These are phyloP conservation scores for Xylaria sp. DNA, from an alignment of 2,329 filamentous ascomycete genomes.

Conservation along the genomic window DNA sequence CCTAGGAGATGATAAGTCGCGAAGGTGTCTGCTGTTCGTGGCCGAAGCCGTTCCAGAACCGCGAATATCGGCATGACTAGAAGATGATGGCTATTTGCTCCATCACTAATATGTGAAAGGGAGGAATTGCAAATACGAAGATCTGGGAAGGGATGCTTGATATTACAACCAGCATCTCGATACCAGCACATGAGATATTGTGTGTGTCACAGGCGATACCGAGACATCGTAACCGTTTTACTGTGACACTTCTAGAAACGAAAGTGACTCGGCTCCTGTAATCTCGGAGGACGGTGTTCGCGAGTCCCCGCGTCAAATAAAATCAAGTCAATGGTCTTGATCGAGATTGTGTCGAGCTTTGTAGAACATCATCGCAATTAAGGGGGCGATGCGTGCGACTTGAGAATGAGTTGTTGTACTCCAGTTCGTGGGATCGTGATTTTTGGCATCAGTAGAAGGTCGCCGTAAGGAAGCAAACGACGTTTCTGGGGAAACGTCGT, in stretches of 20 bases:
- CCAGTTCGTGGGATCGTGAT: neutral
- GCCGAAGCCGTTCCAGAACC: neutral
- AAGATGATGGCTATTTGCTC: neutral
- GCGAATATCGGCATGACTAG: conserved; percentile 1
- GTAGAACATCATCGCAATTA: neutral
- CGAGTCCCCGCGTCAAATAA: neutral
- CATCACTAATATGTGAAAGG: neutral
- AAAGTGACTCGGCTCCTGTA: neutral
- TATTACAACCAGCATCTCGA: neutral
- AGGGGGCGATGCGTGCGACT: neutral
- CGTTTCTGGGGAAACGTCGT: no score
- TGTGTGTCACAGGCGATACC: neutral
- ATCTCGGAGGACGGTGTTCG: neutral
- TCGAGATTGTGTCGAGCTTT: neutral
- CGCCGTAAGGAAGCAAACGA: neutral
- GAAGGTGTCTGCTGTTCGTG: neutral
- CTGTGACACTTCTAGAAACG: neutral
- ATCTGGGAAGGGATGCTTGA: neutral
- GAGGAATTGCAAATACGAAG: neutral
- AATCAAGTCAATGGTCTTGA: neutral
- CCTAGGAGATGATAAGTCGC: conserved; percentile 13
- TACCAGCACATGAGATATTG: no score
- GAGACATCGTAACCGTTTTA: neutral
- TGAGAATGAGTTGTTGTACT: neutral
- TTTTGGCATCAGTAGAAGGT: no score